phyloP scores from a whole-genome alignment of 306 rosid genomes.

The Dalbergia cultrata region DNA sequence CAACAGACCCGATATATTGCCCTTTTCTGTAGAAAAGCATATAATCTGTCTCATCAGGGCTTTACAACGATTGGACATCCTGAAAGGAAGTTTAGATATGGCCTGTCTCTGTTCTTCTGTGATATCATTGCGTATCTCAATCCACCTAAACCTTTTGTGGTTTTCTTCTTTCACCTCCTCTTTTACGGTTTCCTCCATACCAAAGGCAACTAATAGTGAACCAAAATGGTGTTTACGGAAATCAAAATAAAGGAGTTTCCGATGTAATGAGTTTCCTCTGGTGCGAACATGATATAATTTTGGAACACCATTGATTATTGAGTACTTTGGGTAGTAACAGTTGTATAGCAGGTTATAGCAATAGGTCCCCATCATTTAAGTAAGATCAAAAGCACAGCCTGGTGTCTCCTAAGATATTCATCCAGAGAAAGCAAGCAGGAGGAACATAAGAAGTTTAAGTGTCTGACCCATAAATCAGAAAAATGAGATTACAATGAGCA shows the following conservation, averaged over 20 bases:
- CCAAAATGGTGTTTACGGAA: conserved; percentile 43
- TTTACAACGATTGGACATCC: conserved; percentile 75
- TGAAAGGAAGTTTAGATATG: conserved; percentile 68
- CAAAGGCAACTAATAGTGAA: conserved; percentile 38
- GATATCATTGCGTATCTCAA: conserved; percentile 54
- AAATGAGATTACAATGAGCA: conserved; percentile 1
- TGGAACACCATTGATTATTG: conserved; percentile 36
- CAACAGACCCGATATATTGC: conserved; percentile 62
- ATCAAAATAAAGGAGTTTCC: conserved; percentile 39
- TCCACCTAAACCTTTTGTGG: conserved; percentile 62
- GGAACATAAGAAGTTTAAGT: conserved; percentile 24
- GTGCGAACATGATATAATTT: conserved; percentile 35
- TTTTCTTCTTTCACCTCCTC: conserved; percentile 51
- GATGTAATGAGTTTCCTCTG: conserved; percentile 11
- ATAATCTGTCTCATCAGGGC: conserved; percentile 86
- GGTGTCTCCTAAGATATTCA: conserved; percentile 30
- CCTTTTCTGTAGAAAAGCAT: conserved; percentile 71
- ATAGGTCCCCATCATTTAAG: conserved; percentile 51
- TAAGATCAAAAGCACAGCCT: conserved; percentile 9
- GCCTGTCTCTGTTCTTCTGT: conserved; percentile 66
- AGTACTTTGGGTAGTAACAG: conserved; percentile 48
- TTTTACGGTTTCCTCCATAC: conserved; percentile 46
- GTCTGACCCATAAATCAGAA: conserved; percentile 8
- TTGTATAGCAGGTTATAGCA: conserved; percentile 41
- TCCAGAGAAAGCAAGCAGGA: neutral